Conservation (phyloP, 495 filamentous ascomycete genomes). For the Ramalina peruviana region DNA sequence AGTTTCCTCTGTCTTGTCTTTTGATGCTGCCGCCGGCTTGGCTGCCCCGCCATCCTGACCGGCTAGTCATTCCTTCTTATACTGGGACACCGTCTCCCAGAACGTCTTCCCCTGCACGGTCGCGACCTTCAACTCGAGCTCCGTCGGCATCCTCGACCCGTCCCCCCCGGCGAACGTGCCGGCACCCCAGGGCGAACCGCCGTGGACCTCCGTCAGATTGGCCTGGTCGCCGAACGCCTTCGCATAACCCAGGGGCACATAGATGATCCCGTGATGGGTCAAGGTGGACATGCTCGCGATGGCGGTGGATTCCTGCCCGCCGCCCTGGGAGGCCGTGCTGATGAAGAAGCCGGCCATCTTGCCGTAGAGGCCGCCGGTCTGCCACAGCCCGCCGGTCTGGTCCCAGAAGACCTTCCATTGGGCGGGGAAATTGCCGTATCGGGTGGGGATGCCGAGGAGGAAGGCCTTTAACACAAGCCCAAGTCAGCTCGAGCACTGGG, state of each 20-base stretch:
- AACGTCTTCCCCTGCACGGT: conserved; percentile 73
- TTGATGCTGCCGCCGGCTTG: background rate
- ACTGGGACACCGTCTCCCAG: conserved; percentile 64
- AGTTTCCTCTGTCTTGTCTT: background rate
- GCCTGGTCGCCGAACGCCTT: conserved; percentile 54
- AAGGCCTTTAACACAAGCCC: conserved; percentile 34
- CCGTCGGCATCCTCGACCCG: conserved; percentile 67
- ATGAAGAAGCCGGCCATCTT: conserved; percentile 92
- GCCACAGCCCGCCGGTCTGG: conserved; percentile 62
- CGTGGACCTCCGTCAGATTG: conserved; percentile 62
- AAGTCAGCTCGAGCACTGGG: background rate
- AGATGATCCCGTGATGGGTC: conserved; percentile 88
- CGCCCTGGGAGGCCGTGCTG: conserved; percentile 65
- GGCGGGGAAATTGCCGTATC: conserved; percentile 94
- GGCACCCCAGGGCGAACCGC: conserved; percentile 85
- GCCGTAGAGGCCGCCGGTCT: conserved; percentile 59
- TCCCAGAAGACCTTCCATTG: conserved; percentile 95
- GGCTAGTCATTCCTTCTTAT: conserved; percentile 73
- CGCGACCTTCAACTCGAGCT: conserved; percentile 64
- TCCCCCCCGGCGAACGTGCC: conserved; percentile 74
- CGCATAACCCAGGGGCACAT: conserved; percentile 87
- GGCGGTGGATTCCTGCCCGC: conserved; percentile 86
- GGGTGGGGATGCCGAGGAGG: conserved; percentile 93
- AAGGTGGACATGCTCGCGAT: conserved; percentile 76
- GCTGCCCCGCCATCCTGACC: conserved; percentile 17